Base-by-base conservation (phyloP, 2,329 filamentous ascomycete genomes). In the Lecanosticta acicola region DNA sequence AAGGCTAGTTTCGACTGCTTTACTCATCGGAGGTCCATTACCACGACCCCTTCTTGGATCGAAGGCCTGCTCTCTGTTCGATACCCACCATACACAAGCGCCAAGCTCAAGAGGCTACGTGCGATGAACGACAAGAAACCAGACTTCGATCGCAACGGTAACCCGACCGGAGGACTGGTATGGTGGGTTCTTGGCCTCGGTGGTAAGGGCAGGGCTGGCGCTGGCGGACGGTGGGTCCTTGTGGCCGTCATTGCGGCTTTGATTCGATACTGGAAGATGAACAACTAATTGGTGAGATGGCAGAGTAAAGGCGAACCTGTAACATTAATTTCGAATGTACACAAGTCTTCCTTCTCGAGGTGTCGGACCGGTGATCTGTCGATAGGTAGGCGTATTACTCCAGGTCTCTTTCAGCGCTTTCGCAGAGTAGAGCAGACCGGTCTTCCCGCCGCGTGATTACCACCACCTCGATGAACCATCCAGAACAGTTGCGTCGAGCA, bases 1-100 rank as follows among this genome's bases (percentile, higher is more conserved):
- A 81, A 81, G 60, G 75, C 84, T n/a, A 79, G 76, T 1, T 87
- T 86, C 66, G 82, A 87, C 57, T 70, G 71, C 54, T 86, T 85
- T 61, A 79, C 79, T 1, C 83, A 86, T 64, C 72, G 75, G 14
- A 72, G 80, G 32, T 71, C 73, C 40, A 67, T 86, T 26, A 78
- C 80, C 17, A 75, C 72, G 36, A 84, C 81, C 3, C 84, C 84
- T 0, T 59, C 65, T 13, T 87, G 84, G 84, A 74, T 83, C 54
- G 84, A 88, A 62, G 70, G 68, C 32, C 60, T 88, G 49, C 70
- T 91, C 55, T 75, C 77, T 48, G 73, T 87, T 42, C 78, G 87
- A 50, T 83, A 83, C 62, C 80, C 80, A 8, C 80, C 80, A 2
- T 83, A 79, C 56, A 67, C 65, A 2, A 74, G 74, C 39, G 54